Conservation (phyloP, 2,329 filamentous ascomycete species). For the Trichoderma arundinaceum region DNA sequence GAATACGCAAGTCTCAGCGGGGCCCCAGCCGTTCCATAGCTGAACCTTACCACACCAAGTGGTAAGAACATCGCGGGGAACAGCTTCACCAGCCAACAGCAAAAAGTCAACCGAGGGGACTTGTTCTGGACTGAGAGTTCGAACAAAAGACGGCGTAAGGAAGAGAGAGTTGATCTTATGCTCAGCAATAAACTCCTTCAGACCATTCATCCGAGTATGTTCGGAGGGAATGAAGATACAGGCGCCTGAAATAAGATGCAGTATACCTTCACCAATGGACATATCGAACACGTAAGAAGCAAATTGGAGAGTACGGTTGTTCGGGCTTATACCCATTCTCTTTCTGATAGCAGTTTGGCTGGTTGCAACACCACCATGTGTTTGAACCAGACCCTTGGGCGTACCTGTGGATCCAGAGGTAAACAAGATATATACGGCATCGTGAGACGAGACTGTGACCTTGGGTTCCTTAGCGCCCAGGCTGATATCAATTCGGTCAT, state of each 20-base stretch:
- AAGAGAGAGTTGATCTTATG: conserved; percentile 8
- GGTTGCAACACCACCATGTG: conserved; percentile 29
- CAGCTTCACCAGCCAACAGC: conserved; percentile 29
- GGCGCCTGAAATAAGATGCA: conserved; percentile 29
- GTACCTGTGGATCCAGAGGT: conserved; percentile 58
- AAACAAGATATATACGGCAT: conserved; percentile 50
- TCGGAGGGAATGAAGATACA: conserved; percentile 36
- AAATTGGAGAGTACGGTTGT: conserved; percentile 31
- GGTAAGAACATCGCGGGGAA: conserved; percentile 4
- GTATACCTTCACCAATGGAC: conserved; percentile 28
- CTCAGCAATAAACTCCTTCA: conserved; percentile 25
- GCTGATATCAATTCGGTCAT: background rate
- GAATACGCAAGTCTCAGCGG: conserved; percentile 47
- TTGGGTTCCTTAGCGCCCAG: background rate
- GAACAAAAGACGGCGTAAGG: conserved; percentile 25
- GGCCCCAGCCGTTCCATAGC: conserved; percentile 50
- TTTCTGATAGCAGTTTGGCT: conserved; percentile 11
- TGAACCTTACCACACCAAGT: conserved; percentile 38
- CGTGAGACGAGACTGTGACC: background rate
- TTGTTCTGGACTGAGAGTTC: conserved; percentile 5
- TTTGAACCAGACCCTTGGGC: conserved; percentile 48
- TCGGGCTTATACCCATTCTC: background rate
- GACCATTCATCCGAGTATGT: conserved; percentile 27
- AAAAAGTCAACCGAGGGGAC: conserved; percentile 21
- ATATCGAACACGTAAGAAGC: conserved; percentile 33